Evolutionary conservation across 192 early-diverging fungal genomes (phyloP).

Genomic region (Backusella australiensis): DNA sequence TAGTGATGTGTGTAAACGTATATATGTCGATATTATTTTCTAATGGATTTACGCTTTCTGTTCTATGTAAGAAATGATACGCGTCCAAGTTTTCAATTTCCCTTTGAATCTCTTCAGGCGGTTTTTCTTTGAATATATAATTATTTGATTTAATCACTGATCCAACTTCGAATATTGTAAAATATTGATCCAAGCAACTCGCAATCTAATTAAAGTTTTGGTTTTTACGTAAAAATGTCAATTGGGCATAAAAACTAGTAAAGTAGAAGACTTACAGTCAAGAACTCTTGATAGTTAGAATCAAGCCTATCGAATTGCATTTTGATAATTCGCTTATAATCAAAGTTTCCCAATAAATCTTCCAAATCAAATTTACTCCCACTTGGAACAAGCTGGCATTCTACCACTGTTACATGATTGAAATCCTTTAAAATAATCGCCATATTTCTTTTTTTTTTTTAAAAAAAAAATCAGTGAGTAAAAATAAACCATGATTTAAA

Average conservation of each 20-base stretch:
- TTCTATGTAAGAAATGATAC: slow-evolving; percentile 40
- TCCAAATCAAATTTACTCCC: slow-evolving; percentile 40
- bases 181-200: slow-evolving; percentile 45
- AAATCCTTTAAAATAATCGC: slow-evolving; percentile 47
- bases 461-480: background rate
- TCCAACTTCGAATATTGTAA: slow-evolving; percentile 41
- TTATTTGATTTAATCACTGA: slow-evolving; percentile 39
- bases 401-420: slow-evolving; percentile 45
- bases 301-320: slow-evolving; percentile 53
- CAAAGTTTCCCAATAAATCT: slow-evolving; percentile 43
- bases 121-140: slow-evolving; percentile 34
- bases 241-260: background rate
- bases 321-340: slow-evolving; percentile 46
- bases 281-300: slow-evolving; percentile 44
- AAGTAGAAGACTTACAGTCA: slow-evolving; percentile 23
- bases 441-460: slow-evolving; percentile 34
- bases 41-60: slow-evolving; percentile 14
- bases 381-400: slow-evolving; percentile 39
- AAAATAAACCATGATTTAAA: background rate
- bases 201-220: slow-evolving; percentile 34
- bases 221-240: background rate
- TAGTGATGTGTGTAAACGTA: slow-evolving; percentile 42
- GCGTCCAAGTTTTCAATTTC: slow-evolving; percentile 38
- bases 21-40: slow-evolving; percentile 34
- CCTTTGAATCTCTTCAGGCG: slow-evolving; percentile 21